Evolutionary conservation across 2,329 filamentous ascomycete species (phyloP).

Genomic region (Scedosporium apiospermum): DNA sequence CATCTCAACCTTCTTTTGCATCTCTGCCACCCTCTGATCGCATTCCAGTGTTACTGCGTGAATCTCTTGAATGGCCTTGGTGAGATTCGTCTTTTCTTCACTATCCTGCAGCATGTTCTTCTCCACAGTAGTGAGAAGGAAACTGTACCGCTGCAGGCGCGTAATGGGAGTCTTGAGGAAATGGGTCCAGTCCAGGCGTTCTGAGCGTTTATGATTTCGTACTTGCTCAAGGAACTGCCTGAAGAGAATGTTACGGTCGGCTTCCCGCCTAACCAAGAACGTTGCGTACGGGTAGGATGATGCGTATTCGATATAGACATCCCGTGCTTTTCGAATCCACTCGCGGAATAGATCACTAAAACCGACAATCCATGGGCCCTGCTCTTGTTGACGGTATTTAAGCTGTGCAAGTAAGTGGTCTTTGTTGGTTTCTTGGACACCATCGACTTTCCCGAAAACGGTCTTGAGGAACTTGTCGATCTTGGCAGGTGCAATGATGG

Average conservation of each 20-base stretch:
- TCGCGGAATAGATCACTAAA: slow-evolving; percentile 97
- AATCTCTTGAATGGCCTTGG: slow-evolving; percentile 83
- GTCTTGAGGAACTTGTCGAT: slow-evolving; percentile 70
- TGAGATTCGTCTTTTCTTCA: slow-evolving; percentile 80
- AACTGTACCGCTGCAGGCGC: slow-evolving; percentile 77
- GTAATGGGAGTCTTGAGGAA: slow-evolving; percentile 92
- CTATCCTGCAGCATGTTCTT: slow-evolving; percentile 76
- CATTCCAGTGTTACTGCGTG: slow-evolving; percentile 83
- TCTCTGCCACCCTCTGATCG: slow-evolving; percentile 84
- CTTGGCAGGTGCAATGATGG: slow-evolving; percentile 71
- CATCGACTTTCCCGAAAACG: slow-evolving; percentile 86
- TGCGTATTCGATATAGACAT: slow-evolving; percentile 86
- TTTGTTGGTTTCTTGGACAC: slow-evolving; percentile 83
- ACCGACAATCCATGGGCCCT: slow-evolving; percentile 86
- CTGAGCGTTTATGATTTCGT: slow-evolving; percentile 67
- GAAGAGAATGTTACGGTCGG: slow-evolving; percentile 78
- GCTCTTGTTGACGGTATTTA: slow-evolving; percentile 93
- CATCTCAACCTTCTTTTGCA: slow-evolving; percentile 82
- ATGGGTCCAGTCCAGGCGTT: slow-evolving; percentile 85
- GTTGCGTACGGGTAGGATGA: slow-evolving; percentile 76
- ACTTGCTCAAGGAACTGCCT: slow-evolving; percentile 74
- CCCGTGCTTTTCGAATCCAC: slow-evolving; percentile 91
- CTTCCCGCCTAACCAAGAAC: slow-evolving; percentile 75
- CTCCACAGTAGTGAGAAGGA: slow-evolving; percentile 73
- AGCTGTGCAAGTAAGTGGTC: slow-evolving; percentile 86